Conservation (phyloP, 1,284 basidiomycete genomes). For the Malassezia sp. region DNA sequence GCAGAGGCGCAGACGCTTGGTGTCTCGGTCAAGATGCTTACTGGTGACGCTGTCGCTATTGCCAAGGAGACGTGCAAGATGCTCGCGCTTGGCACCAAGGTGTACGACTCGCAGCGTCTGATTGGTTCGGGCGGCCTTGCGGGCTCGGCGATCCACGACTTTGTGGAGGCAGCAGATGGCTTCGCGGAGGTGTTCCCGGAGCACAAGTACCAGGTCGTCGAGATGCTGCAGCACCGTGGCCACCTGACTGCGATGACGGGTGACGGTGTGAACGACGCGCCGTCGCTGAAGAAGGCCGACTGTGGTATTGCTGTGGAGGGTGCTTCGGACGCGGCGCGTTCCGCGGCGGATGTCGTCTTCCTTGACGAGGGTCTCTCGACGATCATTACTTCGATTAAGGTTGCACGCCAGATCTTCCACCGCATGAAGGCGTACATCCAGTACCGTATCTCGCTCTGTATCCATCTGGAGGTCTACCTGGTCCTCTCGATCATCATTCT, state of each 20-base stretch:
- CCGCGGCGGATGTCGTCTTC: conserved; percentile 53
- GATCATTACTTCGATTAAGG: conserved; percentile 55
- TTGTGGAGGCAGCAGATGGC: conserved; percentile 54
- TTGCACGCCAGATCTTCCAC: conserved; percentile 55
- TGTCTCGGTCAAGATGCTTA: conserved; percentile 55
- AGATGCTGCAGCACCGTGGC: conserved; percentile 53
- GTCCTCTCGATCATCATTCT: conserved; percentile 51
- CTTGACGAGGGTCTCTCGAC: conserved; percentile 51
- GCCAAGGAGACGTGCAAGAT: conserved; percentile 54
- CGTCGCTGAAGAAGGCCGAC: conserved; percentile 51
- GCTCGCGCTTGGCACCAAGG: conserved; percentile 52
- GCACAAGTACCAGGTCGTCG: conserved; percentile 54
- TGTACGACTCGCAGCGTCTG: conserved; percentile 54
- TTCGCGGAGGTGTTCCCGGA: conserved; percentile 56
- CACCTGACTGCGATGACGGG: conserved; percentile 53
- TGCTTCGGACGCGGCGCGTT: conserved; percentile 51
- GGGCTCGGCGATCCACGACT: conserved; percentile 53
- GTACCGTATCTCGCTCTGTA: conserved; percentile 50
- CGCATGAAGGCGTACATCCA: conserved; percentile 53
- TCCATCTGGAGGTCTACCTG: conserved; percentile 55
- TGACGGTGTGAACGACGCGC: conserved; percentile 50
- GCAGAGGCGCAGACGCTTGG: conserved; percentile 53
- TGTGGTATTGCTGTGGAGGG: conserved; percentile 53
- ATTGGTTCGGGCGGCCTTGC: conserved; percentile 53
- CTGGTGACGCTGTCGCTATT: conserved; percentile 55